Conservation (phyloP, 1,284 basidiomycete genomes). For the Ceratobasidium sp. region DNA sequence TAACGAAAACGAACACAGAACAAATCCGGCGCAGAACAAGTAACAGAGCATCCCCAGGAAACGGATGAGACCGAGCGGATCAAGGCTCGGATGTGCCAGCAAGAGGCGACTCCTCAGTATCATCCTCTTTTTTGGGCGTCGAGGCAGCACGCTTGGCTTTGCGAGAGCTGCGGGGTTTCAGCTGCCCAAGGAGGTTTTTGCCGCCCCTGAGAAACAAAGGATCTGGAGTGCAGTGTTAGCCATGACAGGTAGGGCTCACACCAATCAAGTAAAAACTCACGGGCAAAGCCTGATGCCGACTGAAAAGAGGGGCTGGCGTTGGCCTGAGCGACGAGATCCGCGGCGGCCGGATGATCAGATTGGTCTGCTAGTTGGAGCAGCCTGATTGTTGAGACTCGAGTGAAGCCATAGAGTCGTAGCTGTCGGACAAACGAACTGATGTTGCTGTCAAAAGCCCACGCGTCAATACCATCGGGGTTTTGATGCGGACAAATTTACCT, state of each 20-base stretch:
- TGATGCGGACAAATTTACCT: slow-evolving; percentile 32
- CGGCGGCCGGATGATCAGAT: slow-evolving; percentile 38
- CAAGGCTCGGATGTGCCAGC: slow-evolving; percentile 20
- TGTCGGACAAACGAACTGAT: slow-evolving; percentile 44
- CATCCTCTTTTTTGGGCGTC: slow-evolving; percentile 35
- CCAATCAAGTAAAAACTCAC: slow-evolving; percentile 39
- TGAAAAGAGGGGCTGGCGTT: slow-evolving; percentile 33
- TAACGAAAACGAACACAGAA: not conserved
- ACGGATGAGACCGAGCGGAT: not conserved
- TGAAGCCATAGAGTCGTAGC: slow-evolving; percentile 43
- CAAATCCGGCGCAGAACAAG: slow-evolving; percentile 10
- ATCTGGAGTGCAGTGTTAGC: slow-evolving; percentile 3
- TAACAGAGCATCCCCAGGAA: slow-evolving; percentile 1
- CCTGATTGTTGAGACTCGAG: slow-evolving; percentile 42
- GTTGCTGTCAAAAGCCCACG: slow-evolving; percentile 39
- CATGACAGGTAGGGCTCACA: not conserved
- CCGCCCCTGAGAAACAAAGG: slow-evolving; percentile 40
- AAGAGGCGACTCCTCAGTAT: not conserved
- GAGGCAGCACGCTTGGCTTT: slow-evolving; percentile 40
- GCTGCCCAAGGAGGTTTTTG: slow-evolving; percentile 41
- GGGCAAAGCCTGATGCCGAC: slow-evolving; percentile 41
- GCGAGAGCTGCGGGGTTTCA: slow-evolving; percentile 41
- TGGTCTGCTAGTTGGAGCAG: slow-evolving; percentile 41
- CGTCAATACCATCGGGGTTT: slow-evolving; percentile 24
- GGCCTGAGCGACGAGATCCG: slow-evolving; percentile 31